Evolutionary conservation across 2,329 filamentous ascomycete genomes (phyloP).

Genomic region (Talaromyces sp.): DNA sequence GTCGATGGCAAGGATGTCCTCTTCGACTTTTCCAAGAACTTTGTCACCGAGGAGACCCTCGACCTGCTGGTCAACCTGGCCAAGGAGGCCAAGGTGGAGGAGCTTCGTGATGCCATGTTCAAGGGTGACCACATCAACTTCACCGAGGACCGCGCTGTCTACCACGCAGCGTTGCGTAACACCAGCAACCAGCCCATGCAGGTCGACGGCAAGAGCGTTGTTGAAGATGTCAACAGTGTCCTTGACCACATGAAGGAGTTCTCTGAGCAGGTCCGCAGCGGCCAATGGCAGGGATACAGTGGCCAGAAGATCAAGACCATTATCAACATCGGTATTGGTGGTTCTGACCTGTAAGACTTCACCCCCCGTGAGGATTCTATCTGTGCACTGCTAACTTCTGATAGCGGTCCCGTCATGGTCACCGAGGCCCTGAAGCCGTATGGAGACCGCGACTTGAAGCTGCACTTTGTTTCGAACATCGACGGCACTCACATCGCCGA

Average conservation of each 20-base stretch:
- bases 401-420: constrained; percentile 94
- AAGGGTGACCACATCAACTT: constrained; percentile 98
- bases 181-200: constrained; percentile 72
- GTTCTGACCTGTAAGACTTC: constrained; percentile 82
- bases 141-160: constrained; percentile 92
- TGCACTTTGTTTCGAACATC: constrained; percentile 99
- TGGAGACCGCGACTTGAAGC: constrained; percentile 73
- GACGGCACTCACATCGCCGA: constrained; percentile 97
- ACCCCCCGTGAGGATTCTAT: constrained; percentile 15
- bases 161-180: constrained; percentile 91
- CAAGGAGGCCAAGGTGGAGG: constrained; percentile 81
- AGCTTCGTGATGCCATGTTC: constrained; percentile 97
- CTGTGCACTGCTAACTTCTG: not conserved
- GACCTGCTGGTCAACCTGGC: constrained; percentile 82
- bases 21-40: constrained; percentile 99
- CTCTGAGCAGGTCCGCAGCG: constrained; percentile 86
- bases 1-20: constrained; percentile 80
- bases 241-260: constrained; percentile 98
- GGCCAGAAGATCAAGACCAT: constrained; percentile 97
- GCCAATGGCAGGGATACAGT: constrained; percentile 93
- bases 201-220: constrained; percentile 88
- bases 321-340: constrained; percentile 96
- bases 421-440: constrained; percentile 96
- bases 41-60: constrained; percentile 87
- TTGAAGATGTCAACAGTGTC: constrained; percentile 85